Conservation (phyloP, 176 grass and related monocot genomes). For the maize (Zea mays) region DNA sequence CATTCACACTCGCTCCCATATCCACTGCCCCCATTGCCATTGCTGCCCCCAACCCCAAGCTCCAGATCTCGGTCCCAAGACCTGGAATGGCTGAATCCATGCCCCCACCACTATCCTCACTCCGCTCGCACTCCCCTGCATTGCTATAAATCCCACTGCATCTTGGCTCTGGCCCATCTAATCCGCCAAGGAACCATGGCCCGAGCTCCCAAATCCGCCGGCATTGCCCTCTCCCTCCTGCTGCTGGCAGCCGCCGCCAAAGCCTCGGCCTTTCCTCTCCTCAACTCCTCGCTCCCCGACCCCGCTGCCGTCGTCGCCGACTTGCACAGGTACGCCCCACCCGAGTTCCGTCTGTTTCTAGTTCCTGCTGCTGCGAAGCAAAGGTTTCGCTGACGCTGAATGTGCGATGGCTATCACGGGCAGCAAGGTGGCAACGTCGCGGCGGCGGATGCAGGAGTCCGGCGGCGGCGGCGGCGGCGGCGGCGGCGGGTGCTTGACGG, state of each 20-base stretch:
- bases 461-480: not conserved
- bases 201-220: conserved; percentile 8
- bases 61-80: conserved; percentile 13
- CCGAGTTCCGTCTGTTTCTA: not conserved
- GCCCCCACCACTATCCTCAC: conserved; percentile 5
- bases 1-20: conserved; percentile 23
- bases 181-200: conserved; percentile 40
- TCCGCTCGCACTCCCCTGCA: conserved; percentile 30
- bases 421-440: conserved; percentile 54
- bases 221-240: conserved; percentile 32
- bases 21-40: not conserved
- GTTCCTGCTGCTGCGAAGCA: not conserved
- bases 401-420: not conserved
- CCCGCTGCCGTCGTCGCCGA: conserved; percentile 60
- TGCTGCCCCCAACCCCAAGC: conserved; percentile 23
- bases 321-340: conserved; percentile 50
- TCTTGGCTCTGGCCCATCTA: conserved; percentile 16
- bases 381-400: not conserved
- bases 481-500: conserved; percentile 54
- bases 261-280: conserved; percentile 26
- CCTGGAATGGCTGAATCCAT: conserved; percentile 12
- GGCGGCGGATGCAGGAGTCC: conserved; percentile 50
- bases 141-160: conserved; percentile 45
- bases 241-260: not conserved
- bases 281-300: conserved; percentile 46